phyloP scores from a whole-genome alignment of 2,329 filamentous ascomycete species.

The Penicillium sp. region DNA sequence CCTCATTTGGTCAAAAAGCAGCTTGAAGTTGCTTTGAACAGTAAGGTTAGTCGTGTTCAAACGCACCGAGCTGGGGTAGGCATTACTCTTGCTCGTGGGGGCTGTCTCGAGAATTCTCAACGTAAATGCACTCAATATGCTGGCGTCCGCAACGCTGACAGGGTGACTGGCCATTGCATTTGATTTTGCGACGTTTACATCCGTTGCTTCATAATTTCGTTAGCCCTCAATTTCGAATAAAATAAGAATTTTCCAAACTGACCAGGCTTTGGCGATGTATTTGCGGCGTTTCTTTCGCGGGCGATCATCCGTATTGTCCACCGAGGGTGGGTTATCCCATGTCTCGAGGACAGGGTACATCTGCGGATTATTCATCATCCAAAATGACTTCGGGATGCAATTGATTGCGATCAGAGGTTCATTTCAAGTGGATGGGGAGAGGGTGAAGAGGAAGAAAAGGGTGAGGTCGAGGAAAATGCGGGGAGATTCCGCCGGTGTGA shows the following conservation, averaged over 20 bases:
- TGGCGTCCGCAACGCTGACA: slow-evolving; percentile 52
- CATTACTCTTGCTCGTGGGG: slow-evolving; percentile 55
- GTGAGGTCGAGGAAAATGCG: slow-evolving; percentile 6
- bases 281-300: slow-evolving; percentile 50
- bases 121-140: slow-evolving; percentile 31
- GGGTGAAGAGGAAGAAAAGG: slow-evolving; percentile 5
- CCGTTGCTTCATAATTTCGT: slow-evolving; percentile 43
- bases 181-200: slow-evolving; percentile 58
- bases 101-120: slow-evolving; percentile 63
- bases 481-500: slow-evolving; percentile 10
- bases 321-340: slow-evolving; percentile 6
- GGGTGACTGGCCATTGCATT: slow-evolving; percentile 55
- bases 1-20: slow-evolving; percentile 25
- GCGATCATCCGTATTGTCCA: slow-evolving; percentile 23
- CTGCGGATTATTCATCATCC: slow-evolving; percentile 5
- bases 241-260: slow-evolving; percentile 13
- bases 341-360: not conserved
- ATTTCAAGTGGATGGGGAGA: not conserved
- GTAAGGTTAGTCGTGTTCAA: not conserved
- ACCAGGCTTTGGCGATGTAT: slow-evolving; percentile 59
- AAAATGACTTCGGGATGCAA: not conserved
- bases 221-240: not conserved
- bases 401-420: not conserved
- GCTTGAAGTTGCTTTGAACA: slow-evolving; percentile 20
- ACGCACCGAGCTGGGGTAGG: too few relatives aligned